Evolutionary conservation across 1,139 yeast species (phyloP).

Genomic region (Nadsonia commutata): DNA sequence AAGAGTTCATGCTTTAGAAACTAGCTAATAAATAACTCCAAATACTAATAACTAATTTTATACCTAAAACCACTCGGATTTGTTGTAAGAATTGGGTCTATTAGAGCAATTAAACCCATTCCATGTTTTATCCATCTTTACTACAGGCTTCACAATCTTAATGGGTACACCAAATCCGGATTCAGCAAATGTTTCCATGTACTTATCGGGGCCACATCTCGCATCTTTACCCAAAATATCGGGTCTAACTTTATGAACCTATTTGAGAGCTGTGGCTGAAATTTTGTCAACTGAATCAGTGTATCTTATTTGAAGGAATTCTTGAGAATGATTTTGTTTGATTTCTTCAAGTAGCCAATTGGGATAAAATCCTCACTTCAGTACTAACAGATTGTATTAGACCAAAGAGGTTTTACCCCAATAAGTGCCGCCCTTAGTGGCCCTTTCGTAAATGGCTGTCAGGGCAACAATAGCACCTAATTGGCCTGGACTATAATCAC

Average conservation of each 20-base stretch:
- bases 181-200: constrained; percentile 17
- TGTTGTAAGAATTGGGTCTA: constrained; percentile 22
- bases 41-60: too few relatives aligned
- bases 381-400: constrained; percentile 22
- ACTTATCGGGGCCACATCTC: constrained; percentile 11
- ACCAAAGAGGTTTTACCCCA: constrained; percentile 23
- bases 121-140: constrained; percentile 15
- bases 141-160: constrained; percentile 21
- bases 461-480: constrained; percentile 24
- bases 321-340: constrained; percentile 12
- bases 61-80: constrained; percentile 20
- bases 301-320: constrained; percentile 16
- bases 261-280: constrained; percentile 19
- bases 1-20: too few relatives aligned
- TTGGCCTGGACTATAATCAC: constrained; percentile 26
- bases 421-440: constrained; percentile 23
- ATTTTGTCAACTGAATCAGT: constrained; percentile 23
- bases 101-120: constrained; percentile 19
- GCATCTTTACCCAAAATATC: constrained; percentile 7
- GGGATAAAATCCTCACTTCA: constrained; percentile 21
- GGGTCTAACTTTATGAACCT: constrained; percentile 17
- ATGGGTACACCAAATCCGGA: constrained; percentile 19
- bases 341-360: constrained; percentile 17
- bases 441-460: constrained; percentile 20
- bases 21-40: too few relatives aligned